phyloP scores from a whole-genome alignment of 176 grass and related monocot species.

The Neostapfia colusana region DNA sequence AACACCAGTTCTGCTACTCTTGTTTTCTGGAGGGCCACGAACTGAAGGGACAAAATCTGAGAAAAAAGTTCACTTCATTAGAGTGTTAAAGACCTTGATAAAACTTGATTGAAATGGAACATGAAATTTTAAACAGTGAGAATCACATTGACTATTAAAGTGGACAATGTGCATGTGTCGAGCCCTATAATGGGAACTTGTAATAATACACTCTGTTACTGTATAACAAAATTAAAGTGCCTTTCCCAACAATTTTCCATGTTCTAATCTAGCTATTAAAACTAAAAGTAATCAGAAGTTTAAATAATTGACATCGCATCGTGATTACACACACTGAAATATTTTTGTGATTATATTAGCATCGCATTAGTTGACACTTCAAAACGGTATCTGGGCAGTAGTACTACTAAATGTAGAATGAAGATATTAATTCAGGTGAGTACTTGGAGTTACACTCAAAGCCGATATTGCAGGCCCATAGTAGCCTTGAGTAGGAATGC shows the following conservation, averaged over 20 bases:
- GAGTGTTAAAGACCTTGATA: conserved; percentile 5
- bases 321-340: not conserved
- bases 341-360: not conserved
- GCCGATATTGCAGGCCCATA: conserved; percentile 71
- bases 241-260: not conserved
- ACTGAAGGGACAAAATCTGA: conserved; percentile 78
- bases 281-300: not conserved
- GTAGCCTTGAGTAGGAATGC: conserved; percentile 64
- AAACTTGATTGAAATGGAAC: conserved; percentile 3
- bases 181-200: not conserved
- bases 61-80: conserved; percentile 37
- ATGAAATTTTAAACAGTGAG: not conserved
- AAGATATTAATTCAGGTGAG: conserved; percentile 8
- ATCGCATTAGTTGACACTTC: not conserved
- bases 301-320: not conserved
- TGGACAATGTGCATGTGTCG: conserved; percentile 1
- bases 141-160: conserved; percentile 5
- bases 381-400: conserved; percentile 12
- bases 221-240: conserved; percentile 5
- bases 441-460: conserved; percentile 78
- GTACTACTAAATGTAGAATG: not conserved
- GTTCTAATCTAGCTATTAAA: conserved; percentile 11
- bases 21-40: conserved; percentile 24
- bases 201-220: not conserved
- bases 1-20: conserved; percentile 43